These are phyloP conservation scores for Neocatenulostroma microsporum DNA, from an alignment of 2,329 filamentous ascomycete genomes.

Conservation along the genomic window DNA sequence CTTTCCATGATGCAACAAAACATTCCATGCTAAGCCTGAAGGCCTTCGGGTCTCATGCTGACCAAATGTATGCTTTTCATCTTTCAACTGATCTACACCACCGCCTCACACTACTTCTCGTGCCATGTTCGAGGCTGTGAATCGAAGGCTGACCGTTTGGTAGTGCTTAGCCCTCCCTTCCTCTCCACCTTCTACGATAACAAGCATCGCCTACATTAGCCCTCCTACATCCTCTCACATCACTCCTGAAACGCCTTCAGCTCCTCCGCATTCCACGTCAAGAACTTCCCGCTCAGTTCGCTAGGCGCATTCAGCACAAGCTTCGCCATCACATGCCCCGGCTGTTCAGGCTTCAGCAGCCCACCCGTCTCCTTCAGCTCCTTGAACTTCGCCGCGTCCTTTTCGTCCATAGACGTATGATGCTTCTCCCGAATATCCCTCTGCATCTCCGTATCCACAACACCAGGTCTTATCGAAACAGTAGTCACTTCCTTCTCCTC, in stretches of 20 bases:
- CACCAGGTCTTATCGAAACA: conserved; percentile 67
- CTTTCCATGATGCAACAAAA: conserved; percentile 57
- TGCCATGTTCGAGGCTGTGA: too few relatives aligned
- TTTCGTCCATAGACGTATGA: conserved; percentile 50
- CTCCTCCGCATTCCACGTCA: conserved; percentile 48
- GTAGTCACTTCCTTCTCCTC: conserved; percentile 72
- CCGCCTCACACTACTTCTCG: too few relatives aligned
- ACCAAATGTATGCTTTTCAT: conserved; percentile 69
- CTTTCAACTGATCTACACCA: conserved; percentile 60
- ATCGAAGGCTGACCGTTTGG: too few relatives aligned
- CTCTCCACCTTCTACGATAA: too few relatives aligned
- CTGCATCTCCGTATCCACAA: conserved; percentile 88
- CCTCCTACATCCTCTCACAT: too few relatives aligned
- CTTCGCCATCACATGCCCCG: conserved; percentile 77
- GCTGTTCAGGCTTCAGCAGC: conserved; percentile 65
- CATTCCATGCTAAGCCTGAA: conserved; percentile 76
- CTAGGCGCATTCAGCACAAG: conserved; percentile 58
- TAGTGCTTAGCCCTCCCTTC: too few relatives aligned
- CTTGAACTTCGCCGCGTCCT: conserved; percentile 57
- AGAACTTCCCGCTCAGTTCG: conserved; percentile 66
- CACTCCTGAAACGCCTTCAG: conserved; percentile 25
- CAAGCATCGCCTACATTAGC: too few relatives aligned
- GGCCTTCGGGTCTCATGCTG: conserved; percentile 53
- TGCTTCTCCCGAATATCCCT: conserved; percentile 67
- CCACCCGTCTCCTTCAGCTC: conserved; percentile 61